Evolutionary conservation across 1,284 basidiomycete species (phyloP).

Genomic region (Blastosporella zonata): DNA sequence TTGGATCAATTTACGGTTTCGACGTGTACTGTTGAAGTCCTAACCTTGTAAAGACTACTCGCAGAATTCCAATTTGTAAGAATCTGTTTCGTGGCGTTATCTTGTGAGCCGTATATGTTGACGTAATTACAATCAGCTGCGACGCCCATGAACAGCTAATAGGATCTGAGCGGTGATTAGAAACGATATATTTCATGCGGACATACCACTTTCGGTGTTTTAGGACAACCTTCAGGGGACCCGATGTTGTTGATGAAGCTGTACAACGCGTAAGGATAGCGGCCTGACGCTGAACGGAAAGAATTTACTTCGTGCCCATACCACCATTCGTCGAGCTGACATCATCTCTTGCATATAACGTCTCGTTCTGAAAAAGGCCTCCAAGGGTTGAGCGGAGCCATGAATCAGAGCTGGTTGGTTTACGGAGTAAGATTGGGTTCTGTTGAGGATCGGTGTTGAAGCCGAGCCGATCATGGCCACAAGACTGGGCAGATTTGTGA

Average conservation of each 20-base stretch:
- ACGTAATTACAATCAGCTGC: constrained; percentile 88
- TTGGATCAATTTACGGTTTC: background rate
- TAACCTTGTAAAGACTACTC: constrained; percentile 73
- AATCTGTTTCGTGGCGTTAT: constrained; percentile 72
- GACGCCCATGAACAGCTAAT: constrained; percentile 75
- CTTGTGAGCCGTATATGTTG: constrained; percentile 53
- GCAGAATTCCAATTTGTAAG: constrained; percentile 79
- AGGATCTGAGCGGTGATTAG: background rate
- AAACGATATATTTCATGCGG: constrained; percentile 12
- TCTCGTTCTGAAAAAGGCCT: constrained; percentile 32
- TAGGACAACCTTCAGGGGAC: constrained; percentile 71
- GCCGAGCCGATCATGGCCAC: constrained; percentile 66
- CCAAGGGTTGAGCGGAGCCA: constrained; percentile 33
- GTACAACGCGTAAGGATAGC: constrained; percentile 4
- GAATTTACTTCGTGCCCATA: constrained; percentile 51
- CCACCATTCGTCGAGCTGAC: constrained; percentile 49
- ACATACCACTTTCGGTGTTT: constrained; percentile 69
- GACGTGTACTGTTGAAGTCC: background rate
- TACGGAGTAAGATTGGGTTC: constrained; percentile 50
- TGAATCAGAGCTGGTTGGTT: constrained; percentile 23
- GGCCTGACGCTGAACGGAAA: constrained; percentile 10
- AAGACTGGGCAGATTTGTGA: constrained; percentile 35
- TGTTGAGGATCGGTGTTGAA: constrained; percentile 62
- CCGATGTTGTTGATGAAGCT: constrained; percentile 74
- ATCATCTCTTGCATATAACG: constrained; percentile 51